These are phyloP conservation scores for Daldinia concentrica DNA, from an alignment of 495 filamentous ascomycete genomes.

Conservation along the genomic window DNA sequence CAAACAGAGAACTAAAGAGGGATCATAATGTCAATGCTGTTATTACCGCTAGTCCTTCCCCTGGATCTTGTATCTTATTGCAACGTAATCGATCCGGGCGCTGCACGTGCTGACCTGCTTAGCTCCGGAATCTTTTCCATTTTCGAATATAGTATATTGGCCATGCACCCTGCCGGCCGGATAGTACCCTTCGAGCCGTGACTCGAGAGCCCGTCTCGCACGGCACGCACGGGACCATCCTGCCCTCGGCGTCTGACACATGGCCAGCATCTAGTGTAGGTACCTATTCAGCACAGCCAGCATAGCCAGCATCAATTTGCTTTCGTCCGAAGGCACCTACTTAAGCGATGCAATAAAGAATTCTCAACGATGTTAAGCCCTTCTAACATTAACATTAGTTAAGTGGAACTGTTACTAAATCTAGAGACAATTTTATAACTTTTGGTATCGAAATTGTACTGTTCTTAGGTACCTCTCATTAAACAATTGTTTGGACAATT, in stretches of 20 bases:
- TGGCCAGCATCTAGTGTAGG: constrained; percentile 15
- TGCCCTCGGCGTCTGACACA: constrained; percentile 31
- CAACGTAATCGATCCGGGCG: constrained; percentile 42
- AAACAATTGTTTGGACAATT: constrained; percentile 1
- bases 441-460: neutral
- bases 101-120: constrained; percentile 38
- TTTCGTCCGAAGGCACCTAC: constrained; percentile 33
- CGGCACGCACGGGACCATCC: constrained; percentile 39
- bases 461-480: neutral
- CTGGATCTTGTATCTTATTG: constrained; percentile 44
- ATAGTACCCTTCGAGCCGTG: constrained; percentile 35
- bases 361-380: neutral
- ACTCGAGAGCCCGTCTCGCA: constrained; percentile 33
- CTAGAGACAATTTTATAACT: constrained; percentile 25
- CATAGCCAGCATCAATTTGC: constrained; percentile 33
- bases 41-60: constrained; percentile 27
- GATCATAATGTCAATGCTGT: constrained; percentile 5
- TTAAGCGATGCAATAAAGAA: neutral
- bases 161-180: constrained; percentile 42
- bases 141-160: constrained; percentile 42
- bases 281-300: no score
- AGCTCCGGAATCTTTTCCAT: constrained; percentile 43
- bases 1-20: constrained; percentile 25
- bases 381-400: constrained; percentile 2
- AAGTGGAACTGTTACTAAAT: constrained; percentile 18